Percentiles rank a stretch among this genome's conserved stretches.
These are phyloP conservation scores for Teratosphaeria nubilosa DNA, from an alignment of 2,329 filamentous ascomycete genomes.

Conservation along the genomic window DNA sequence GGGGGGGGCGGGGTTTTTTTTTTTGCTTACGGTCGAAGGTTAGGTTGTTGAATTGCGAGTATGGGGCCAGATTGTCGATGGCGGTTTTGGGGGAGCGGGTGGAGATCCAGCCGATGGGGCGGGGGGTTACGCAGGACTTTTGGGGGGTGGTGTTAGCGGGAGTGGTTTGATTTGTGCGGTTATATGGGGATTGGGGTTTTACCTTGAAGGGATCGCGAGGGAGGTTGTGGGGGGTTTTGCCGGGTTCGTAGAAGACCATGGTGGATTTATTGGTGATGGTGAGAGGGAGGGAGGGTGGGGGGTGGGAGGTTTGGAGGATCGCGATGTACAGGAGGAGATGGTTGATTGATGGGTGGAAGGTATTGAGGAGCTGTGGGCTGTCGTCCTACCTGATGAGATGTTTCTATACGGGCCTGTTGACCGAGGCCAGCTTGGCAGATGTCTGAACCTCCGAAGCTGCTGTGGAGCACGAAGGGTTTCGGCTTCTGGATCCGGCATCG, in stretches of 20 bases:
- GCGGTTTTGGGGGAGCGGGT: slow-evolving; percentile 38
- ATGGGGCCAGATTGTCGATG: slow-evolving; percentile 48
- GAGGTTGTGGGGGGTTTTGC: slow-evolving; percentile 42
- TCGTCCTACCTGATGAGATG: neutral
- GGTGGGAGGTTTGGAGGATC: neutral
- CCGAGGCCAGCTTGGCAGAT: neutral
- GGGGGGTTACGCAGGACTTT: slow-evolving; percentile 48
- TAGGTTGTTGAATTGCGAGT: slow-evolving; percentile 53
- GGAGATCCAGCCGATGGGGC: slow-evolving; percentile 55
- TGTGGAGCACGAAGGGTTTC: neutral
- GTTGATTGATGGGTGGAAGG: too few species aligned
- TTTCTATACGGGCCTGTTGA: neutral
- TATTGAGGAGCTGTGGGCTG: too few species aligned
- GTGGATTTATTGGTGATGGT: neutral
- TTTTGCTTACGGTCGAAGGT: slow-evolving; percentile 47
- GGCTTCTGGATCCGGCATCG: neutral
- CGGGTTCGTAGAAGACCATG: slow-evolving; percentile 44
- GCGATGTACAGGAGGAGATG: too few species aligned
- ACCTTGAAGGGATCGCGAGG: slow-evolving; percentile 49
- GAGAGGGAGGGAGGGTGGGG: neutral
- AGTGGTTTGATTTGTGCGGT: neutral
- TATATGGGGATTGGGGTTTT: slow-evolving; percentile 1
- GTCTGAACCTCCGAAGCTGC: neutral
- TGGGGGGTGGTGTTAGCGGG: neutral
- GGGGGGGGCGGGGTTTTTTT: neutral